Evolutionary conservation across 768 basidiomycete genomes (phyloP).

Genomic region (Termitomyces titanicus): DNA sequence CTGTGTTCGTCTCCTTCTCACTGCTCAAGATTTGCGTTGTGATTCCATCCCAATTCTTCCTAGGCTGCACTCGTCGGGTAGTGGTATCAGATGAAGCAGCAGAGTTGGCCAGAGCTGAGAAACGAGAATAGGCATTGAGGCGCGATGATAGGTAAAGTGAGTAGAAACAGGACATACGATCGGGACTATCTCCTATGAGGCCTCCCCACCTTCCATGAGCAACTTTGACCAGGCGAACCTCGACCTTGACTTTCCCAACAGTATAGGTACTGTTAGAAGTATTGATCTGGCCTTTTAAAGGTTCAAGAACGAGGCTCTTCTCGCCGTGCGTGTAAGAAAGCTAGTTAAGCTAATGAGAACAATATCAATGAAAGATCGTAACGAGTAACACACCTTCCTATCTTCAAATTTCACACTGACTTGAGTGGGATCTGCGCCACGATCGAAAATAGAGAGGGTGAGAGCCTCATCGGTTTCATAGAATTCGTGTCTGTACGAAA

Average conservation of each 20-base stretch:
- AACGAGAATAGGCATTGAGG: constrained; percentile 1
- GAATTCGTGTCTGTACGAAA: constrained; percentile 72
- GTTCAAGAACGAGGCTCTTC: constrained; percentile 67
- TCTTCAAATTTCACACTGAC: constrained; percentile 63
- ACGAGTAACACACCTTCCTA: constrained; percentile 45
- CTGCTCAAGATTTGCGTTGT: constrained; percentile 59
- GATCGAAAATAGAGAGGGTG: constrained; percentile 75
- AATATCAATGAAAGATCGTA: not conserved
- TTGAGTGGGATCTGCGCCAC: constrained; percentile 62
- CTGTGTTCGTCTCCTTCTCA: constrained; percentile 66
- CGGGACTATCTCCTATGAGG: constrained; percentile 71
- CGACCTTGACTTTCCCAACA: constrained; percentile 85
- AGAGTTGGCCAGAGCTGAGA: constrained; percentile 28
- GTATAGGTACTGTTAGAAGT: constrained; percentile 56
- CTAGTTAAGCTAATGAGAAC: constrained; percentile 26
- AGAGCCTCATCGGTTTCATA: constrained; percentile 82
- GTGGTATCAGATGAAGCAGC: constrained; percentile 28
- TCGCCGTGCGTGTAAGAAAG: constrained; percentile 66
- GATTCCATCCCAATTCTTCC: constrained; percentile 91
- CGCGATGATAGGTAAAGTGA: not conserved
- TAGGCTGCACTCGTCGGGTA: constrained; percentile 25
- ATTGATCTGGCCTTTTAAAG: constrained; percentile 80
- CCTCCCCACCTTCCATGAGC: constrained; percentile 68
- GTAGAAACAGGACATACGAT: constrained; percentile 48
- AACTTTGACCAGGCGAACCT: constrained; percentile 73